Conservation (phyloP, 1,284 basidiomycete genomes). For the Lentinula novae-zelandiae region DNA sequence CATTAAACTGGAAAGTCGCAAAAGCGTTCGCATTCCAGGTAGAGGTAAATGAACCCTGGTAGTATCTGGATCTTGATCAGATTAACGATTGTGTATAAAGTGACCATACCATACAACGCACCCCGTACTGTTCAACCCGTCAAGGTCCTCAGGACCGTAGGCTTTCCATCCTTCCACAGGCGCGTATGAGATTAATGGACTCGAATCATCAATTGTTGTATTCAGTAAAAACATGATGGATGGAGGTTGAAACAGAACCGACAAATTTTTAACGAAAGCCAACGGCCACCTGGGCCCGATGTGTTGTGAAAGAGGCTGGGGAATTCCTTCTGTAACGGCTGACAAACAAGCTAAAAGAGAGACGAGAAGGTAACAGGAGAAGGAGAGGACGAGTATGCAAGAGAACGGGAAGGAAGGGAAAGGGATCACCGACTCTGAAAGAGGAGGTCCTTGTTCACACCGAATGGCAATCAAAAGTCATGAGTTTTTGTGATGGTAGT, state of each 20-base stretch:
- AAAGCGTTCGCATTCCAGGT: slow-evolving; percentile 24
- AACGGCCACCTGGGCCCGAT: not conserved
- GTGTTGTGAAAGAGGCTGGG: not conserved
- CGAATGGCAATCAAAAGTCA: no score
- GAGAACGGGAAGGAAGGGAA: not conserved
- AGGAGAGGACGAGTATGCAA: not conserved
- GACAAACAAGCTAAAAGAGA: not conserved
- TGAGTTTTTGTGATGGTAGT: no score
- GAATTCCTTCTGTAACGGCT: not conserved
- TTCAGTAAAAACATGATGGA: not conserved
- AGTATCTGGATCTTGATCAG: slow-evolving; percentile 18
- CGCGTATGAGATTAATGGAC: slow-evolving; percentile 19
- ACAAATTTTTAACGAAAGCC: not conserved
- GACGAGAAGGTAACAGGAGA: not conserved
- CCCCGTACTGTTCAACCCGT: not conserved
- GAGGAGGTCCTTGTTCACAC: no score
- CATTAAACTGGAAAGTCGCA: slow-evolving; percentile 29
- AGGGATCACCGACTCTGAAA: no score
- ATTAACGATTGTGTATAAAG: not conserved
- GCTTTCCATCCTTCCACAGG: slow-evolving; percentile 18
- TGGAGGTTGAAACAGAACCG: not conserved
- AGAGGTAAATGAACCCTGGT: slow-evolving; percentile 26
- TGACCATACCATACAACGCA: not conserved
- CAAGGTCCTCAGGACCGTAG: slow-evolving; percentile 6
- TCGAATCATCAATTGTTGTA: slow-evolving; percentile 19